A percentile compares a stretch with the other conserved stretches of the same genome.
phyloP scores from a whole-genome alignment of 495 filamentous ascomycete species.

The Trichoderma gamsii region DNA sequence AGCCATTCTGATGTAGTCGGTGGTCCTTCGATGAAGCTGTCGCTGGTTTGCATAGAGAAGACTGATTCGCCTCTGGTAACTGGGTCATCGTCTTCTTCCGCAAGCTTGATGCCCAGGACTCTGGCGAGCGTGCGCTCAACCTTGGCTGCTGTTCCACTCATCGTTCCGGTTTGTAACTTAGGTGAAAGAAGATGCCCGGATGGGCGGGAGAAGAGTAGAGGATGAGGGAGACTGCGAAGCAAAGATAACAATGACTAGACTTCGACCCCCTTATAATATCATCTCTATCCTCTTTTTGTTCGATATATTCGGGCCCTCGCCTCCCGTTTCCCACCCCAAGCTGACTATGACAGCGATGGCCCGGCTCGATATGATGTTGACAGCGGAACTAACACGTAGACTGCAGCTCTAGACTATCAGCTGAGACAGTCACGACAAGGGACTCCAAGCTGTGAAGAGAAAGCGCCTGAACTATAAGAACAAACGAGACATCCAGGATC shows the following conservation, averaged over 20 bases:
- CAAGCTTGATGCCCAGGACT: conserved; percentile 78
- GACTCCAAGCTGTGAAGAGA: neutral
- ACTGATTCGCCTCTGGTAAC: conserved; percentile 69
- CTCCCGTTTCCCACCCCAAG: neutral
- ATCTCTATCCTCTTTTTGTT: neutral
- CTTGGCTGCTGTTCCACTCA: conserved; percentile 17
- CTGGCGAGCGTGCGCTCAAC: conserved; percentile 71
- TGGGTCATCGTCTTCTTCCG: conserved; percentile 49
- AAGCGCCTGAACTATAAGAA: neutral
- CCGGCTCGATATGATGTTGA: neutral
- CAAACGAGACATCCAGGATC: neutral
- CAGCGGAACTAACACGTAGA: neutral
- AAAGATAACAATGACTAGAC: neutral
- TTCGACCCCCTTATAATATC: neutral
- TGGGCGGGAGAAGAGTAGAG: neutral
- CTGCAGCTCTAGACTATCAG: neutral
- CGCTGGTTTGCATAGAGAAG: conserved; percentile 66
- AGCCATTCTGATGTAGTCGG: conserved; percentile 73
- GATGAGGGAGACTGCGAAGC: too few species aligned
- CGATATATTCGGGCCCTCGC: neutral
- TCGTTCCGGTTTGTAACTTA: neutral
- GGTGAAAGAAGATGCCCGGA: neutral
- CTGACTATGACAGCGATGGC: neutral
- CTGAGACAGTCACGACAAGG: neutral
- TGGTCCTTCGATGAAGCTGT: conserved; percentile 78